phyloP scores from a whole-genome alignment of 1,284 basidiomycete species.

The Malassezia yamatoensis region DNA sequence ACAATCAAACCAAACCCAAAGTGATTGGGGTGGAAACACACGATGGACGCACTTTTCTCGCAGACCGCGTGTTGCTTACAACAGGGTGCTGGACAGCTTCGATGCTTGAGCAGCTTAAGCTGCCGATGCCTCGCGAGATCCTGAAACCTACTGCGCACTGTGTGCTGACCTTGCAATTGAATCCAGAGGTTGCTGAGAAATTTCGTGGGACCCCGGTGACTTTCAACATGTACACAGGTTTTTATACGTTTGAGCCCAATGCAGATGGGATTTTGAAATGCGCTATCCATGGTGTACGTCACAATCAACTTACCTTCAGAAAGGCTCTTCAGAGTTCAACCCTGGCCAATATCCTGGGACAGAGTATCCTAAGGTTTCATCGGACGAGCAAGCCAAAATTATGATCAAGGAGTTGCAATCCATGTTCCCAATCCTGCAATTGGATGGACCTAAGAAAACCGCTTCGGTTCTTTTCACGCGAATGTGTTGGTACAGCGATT shows the following conservation, averaged over 20 bases:
- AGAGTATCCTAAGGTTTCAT: conserved; percentile 7
- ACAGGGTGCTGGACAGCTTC: conserved; percentile 74
- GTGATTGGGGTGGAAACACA: conserved; percentile 60
- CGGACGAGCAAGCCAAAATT: conserved; percentile 42
- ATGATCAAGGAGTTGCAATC: conserved; percentile 55
- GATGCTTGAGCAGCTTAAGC: conserved; percentile 51
- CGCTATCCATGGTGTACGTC: conserved; percentile 56
- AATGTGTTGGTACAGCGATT: conserved; percentile 64
- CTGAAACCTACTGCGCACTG: conserved; percentile 53
- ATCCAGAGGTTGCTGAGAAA: conserved; percentile 57
- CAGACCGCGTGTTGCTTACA: conserved; percentile 59
- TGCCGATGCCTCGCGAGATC: not conserved
- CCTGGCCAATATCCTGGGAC: conserved; percentile 22
- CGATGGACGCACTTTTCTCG: conserved; percentile 56
- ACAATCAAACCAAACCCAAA: conserved; percentile 40
- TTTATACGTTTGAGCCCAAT: conserved; percentile 57
- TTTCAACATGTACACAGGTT: conserved; percentile 55
- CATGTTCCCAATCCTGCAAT: conserved; percentile 63
- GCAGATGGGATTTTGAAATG: conserved; percentile 62
- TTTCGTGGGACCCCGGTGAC: conserved; percentile 64
- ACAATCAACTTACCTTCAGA: not conserved
- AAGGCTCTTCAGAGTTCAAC: conserved; percentile 56
- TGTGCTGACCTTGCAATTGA: conserved; percentile 65
- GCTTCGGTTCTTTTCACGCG: conserved; percentile 57
- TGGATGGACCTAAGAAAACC: not conserved